Conservation (phyloP, 208 protist genomes). For the Hexamita inflata region DNA sequence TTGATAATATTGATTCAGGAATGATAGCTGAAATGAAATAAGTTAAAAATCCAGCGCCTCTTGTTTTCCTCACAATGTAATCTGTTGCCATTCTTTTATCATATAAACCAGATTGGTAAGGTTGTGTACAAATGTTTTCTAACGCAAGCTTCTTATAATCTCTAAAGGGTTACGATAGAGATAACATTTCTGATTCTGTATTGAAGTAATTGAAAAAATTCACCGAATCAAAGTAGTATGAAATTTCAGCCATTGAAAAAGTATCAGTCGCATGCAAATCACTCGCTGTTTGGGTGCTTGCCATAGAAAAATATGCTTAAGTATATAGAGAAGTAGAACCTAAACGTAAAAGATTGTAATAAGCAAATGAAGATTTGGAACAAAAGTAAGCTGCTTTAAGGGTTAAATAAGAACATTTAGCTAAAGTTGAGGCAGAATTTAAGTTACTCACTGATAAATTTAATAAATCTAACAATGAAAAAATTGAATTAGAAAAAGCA, state of each 20-base stretch:
- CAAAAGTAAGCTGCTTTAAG: slow-evolving; percentile 65
- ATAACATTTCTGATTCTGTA: slow-evolving; percentile 68
- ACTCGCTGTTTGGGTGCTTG: slow-evolving; percentile 81
- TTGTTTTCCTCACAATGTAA: slow-evolving; percentile 77
- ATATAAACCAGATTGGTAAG: slow-evolving; percentile 71
- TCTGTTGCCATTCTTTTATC: slow-evolving; percentile 81
- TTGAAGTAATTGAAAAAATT: slow-evolving; percentile 74
- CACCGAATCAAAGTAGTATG: slow-evolving; percentile 73
- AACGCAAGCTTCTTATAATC: slow-evolving; percentile 68
- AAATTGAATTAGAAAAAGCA: slow-evolving; percentile 35
- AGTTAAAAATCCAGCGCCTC: slow-evolving; percentile 61
- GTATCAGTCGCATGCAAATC: slow-evolving; percentile 72
- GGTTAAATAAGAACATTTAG: slow-evolving; percentile 56
- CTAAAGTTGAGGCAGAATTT: slow-evolving; percentile 63
- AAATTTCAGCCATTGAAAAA: slow-evolving; percentile 65
- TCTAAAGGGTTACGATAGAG: slow-evolving; percentile 73
- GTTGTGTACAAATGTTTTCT: slow-evolving; percentile 67
- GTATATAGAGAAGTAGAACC: slow-evolving; percentile 67
- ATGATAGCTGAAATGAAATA: slow-evolving; percentile 83
- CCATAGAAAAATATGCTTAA: slow-evolving; percentile 75
- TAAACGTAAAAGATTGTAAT: slow-evolving; percentile 67
- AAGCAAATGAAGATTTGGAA: slow-evolving; percentile 68
- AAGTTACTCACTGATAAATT: slow-evolving; percentile 38
- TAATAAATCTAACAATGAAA: slow-evolving; percentile 20
- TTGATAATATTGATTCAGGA: slow-evolving; percentile 80